These are phyloP conservation scores for Dalechampia spathulata DNA, from an alignment of 441 rosid species.

Conservation along the genomic window DNA sequence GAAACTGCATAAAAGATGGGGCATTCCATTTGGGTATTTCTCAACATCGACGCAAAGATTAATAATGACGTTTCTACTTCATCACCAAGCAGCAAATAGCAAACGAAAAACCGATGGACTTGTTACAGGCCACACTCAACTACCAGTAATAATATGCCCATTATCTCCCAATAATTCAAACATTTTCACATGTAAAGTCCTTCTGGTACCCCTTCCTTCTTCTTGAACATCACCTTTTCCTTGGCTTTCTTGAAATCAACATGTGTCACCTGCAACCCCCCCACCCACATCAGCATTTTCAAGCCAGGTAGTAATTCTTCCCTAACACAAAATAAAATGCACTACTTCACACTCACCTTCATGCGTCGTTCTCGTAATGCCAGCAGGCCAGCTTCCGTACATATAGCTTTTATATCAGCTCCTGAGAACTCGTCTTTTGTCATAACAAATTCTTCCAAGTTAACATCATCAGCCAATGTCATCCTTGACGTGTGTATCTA, in stretches of 20 bases:
- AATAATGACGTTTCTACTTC: too few species aligned
- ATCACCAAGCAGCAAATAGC: too few species aligned
- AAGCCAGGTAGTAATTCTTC: too few species aligned
- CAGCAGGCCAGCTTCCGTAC: conserved; percentile 80
- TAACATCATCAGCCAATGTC: conserved; percentile 85
- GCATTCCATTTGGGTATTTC: too few species aligned
- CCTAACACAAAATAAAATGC: too few species aligned
- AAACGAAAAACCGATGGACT: too few species aligned
- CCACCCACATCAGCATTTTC: too few species aligned
- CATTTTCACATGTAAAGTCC: conserved; percentile 8
- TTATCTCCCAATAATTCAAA: too few species aligned
- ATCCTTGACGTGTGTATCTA: conserved; percentile 87
- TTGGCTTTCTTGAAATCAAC: conserved; percentile 8
- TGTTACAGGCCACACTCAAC: too few species aligned
- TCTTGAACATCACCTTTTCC: conserved; percentile 8
- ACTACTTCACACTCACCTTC: conserved; percentile 39
- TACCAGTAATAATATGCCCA: too few species aligned
- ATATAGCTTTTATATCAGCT: conserved; percentile 86
- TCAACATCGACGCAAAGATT: too few species aligned
- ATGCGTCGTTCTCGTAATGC: conserved; percentile 85
- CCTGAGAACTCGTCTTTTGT: conserved; percentile 91
- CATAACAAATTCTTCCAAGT: conserved; percentile 92
- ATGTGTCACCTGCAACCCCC: not conserved
- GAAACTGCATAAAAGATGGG: too few species aligned
- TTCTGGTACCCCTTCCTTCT: conserved; percentile 9